phyloP scores from a whole-genome alignment of 352 stramenopile genomes.

The Pythium folliculosum region DNA sequence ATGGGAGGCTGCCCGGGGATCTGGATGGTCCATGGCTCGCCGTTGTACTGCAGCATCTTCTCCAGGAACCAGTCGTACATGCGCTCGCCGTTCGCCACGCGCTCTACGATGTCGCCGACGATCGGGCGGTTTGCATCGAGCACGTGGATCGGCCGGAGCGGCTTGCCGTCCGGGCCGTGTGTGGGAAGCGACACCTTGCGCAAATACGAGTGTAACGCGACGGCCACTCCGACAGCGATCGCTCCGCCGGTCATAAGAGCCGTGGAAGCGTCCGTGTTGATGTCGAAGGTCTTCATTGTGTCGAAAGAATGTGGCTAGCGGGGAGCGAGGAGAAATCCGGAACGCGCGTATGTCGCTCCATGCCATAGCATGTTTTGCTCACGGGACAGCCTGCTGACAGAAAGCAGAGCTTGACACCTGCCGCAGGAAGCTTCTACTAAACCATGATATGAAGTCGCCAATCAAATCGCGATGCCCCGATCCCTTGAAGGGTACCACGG shows the following conservation, averaged over 20 bases:
- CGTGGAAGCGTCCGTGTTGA: neutral
- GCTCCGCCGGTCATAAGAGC: neutral
- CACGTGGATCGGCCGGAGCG: constrained; percentile 34
- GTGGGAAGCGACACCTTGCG: neutral
- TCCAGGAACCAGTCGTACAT: constrained; percentile 23
- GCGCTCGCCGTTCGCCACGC: constrained; percentile 22
- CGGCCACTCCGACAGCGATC: neutral
- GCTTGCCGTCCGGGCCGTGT: constrained; percentile 18
- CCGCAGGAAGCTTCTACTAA: too few relatives aligned
- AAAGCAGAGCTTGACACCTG: too few relatives aligned
- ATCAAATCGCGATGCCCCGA: too few relatives aligned
- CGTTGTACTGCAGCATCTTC: constrained; percentile 20
- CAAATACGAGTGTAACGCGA: neutral
- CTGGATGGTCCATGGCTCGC: constrained; percentile 29
- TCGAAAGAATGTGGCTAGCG: neutral
- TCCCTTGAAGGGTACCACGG: too few relatives aligned
- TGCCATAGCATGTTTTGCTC: too few relatives aligned
- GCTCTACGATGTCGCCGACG: constrained; percentile 17
- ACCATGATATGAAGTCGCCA: too few relatives aligned
- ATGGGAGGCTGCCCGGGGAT: constrained; percentile 23
- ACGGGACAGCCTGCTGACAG: too few relatives aligned
- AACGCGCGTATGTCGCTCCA: neutral
- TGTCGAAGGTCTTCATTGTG: neutral
- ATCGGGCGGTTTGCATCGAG: constrained; percentile 25
- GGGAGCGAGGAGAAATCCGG: too few relatives aligned